These are phyloP conservation scores for Cystoderma amianthinum DNA, from an alignment of 768 basidiomycete genomes.

Conservation along the genomic window DNA sequence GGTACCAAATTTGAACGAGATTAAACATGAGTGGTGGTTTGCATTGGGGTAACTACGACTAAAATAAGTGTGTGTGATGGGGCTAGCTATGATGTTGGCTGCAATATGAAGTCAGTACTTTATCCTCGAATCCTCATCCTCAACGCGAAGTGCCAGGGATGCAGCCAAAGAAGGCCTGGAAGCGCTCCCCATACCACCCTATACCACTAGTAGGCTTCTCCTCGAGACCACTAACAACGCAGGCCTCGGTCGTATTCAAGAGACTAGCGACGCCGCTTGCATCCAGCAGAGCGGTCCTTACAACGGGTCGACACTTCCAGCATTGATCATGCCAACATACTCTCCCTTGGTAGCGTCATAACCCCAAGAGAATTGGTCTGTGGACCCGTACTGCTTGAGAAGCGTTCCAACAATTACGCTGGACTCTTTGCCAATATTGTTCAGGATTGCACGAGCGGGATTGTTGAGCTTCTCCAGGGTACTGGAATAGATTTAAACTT, in stretches of 20 bases:
- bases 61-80: no score
- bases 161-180: no score
- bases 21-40: no score
- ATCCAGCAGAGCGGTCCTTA: constrained; percentile 87
- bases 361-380: constrained; percentile 80
- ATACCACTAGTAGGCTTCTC: constrained; percentile 52
- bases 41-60: no score
- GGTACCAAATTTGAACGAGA: no score
- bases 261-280: constrained; percentile 88
- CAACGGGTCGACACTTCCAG: constrained; percentile 97
- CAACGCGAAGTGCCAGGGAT: no score
- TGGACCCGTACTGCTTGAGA: constrained; percentile 53
- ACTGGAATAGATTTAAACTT: constrained; percentile 53
- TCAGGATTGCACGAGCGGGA: constrained; percentile 83
- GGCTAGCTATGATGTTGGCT: no score
- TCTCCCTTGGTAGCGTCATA: constrained; percentile 91
- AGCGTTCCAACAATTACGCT: constrained; percentile 90
- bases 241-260: constrained; percentile 88
- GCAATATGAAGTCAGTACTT: no score
- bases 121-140: no score
- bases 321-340: constrained; percentile 91
- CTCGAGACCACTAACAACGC: constrained; percentile 89
- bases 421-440: constrained; percentile 92
- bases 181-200: no score
- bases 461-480: constrained; percentile 58